A percentile compares a stretch with the other conserved stretches of the same genome.
Evolutionary conservation across 768 basidiomycete genomes (phyloP).

Genomic region (Suillus subaureus): DNA sequence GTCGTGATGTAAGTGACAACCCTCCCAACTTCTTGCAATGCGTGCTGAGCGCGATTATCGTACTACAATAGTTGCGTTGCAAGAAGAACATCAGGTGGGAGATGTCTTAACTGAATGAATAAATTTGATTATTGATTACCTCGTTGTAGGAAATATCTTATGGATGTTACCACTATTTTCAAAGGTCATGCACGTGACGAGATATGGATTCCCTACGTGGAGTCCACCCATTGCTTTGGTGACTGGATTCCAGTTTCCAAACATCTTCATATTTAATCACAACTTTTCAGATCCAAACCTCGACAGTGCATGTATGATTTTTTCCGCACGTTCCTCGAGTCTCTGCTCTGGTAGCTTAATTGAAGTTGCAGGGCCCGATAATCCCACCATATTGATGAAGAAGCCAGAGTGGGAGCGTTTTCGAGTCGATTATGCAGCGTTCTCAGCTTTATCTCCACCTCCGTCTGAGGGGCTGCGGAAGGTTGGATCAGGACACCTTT

Average conservation of each 20-base stretch:
- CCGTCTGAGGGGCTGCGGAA: not conserved
- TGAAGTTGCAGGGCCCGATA: slow-evolving; percentile 23
- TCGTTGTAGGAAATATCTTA: slow-evolving; percentile 17
- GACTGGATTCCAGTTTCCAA: not conserved
- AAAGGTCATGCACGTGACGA: not conserved
- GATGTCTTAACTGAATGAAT: not conserved
- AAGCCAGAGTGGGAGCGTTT: slow-evolving; percentile 19
- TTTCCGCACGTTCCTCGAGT: not conserved
- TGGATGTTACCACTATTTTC: slow-evolving; percentile 6
- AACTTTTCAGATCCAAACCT: not conserved
- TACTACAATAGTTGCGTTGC: slow-evolving; percentile 24
- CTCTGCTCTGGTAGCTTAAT: too few species aligned
- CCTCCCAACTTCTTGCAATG: not conserved
- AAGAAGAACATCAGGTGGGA: slow-evolving; percentile 18
- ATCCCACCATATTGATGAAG: slow-evolving; percentile 17
- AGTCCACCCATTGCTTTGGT: slow-evolving; percentile 26
- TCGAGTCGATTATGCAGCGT: slow-evolving; percentile 7
- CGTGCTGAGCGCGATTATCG: not conserved
- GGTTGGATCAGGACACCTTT: not conserved
- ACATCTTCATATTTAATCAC: not conserved
- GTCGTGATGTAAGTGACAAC: slow-evolving; percentile 36
- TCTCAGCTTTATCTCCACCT: slow-evolving; percentile 3
- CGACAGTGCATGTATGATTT: slow-evolving; percentile 17
- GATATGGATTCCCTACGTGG: slow-evolving; percentile 26
- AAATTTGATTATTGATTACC: not conserved